Base-by-base conservation (phyloP, 805 yeast genomes). In the Candida jianshihensis region DNA sequence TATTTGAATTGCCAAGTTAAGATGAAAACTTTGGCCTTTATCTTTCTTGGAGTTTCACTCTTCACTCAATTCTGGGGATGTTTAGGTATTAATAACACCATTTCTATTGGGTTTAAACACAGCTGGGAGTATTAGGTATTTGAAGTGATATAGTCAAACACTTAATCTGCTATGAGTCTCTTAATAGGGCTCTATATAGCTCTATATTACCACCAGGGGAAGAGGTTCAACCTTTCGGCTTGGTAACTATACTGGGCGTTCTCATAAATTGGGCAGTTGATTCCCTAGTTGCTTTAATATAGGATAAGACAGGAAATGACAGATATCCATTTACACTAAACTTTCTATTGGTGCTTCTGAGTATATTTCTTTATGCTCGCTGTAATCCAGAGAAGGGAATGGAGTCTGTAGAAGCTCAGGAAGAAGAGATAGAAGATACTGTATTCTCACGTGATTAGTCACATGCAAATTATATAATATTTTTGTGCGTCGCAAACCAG, bases 61-160 rank as follows among this genome's bases (percentile, higher is more conserved):
- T 55, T 61, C 24, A 40, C 62, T 2, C 63, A 64, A 38, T 56
- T 65, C 30, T 64, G 68, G 68, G 67, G 64, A 1, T 53, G 61
- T 34, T 34, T 64, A 7, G 70, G 70, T 1, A 56, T 63, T 3
- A 54, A 52, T 26, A 11, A 31, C 4, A 25, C 38, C 5, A 41
- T 55, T 1, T 40, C 31, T n/a, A 50, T 64, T 28, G 70, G 70
- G 1, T 64, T 63, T 51, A 63, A 64, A 38, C 56, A 59, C 34
- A 36, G 69, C 19, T 61, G 68, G 66, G 70, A 66, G 41, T 65
- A 65, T 36, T 66, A 70, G 70, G 19, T 56, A 0, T 59, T 63
- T 42, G 68, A 63, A 31, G 58, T 63, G 1, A 41, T 64, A n/a
- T 61, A 59, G 36, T 51, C 63, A 9, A 48, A 59, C 4, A 33